Evolutionary conservation across 1,284 basidiomycete genomes (phyloP).

Genomic region (Tylopilus sp.): DNA sequence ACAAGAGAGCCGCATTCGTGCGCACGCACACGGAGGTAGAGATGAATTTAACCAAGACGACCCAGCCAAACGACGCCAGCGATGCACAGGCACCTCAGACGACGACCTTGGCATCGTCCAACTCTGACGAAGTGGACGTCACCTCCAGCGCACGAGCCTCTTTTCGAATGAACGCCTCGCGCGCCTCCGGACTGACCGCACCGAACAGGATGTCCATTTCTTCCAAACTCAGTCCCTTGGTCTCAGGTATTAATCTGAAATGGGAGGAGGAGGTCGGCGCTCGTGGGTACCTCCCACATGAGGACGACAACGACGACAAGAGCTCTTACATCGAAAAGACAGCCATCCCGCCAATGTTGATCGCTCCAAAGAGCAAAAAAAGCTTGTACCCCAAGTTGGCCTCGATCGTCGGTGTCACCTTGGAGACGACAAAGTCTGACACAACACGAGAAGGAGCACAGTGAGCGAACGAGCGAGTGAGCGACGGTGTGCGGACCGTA

Average conservation of each 20-base stretch:
- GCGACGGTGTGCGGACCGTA: background rate
- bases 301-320: too few species aligned
- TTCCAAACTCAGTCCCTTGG: conserved; percentile 68
- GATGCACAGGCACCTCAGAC: background rate
- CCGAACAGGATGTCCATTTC: conserved; percentile 84
- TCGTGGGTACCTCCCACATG: too few species aligned
- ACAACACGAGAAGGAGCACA: too few species aligned
- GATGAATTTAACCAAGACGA: too few species aligned
- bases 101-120: conserved; percentile 5
- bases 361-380: conserved; percentile 65
- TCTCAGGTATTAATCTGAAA: conserved; percentile 71
- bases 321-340: conserved; percentile 43
- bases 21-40: too few species aligned
- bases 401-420: conserved; percentile 65
- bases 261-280: too few species aligned
- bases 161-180: conserved; percentile 51
- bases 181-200: conserved; percentile 53
- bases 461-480: background rate
- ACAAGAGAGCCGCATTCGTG: too few species aligned
- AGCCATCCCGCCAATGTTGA: conserved; percentile 54
- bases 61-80: too few species aligned
- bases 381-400: conserved; percentile 60
- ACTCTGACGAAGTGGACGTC: background rate
- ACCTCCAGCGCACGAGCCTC: conserved; percentile 36
- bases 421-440: conserved; percentile 73